These are phyloP conservation scores for Cladosporium sp. DNA, from an alignment of 2,329 filamentous ascomycete genomes.

Conservation along the genomic window DNA sequence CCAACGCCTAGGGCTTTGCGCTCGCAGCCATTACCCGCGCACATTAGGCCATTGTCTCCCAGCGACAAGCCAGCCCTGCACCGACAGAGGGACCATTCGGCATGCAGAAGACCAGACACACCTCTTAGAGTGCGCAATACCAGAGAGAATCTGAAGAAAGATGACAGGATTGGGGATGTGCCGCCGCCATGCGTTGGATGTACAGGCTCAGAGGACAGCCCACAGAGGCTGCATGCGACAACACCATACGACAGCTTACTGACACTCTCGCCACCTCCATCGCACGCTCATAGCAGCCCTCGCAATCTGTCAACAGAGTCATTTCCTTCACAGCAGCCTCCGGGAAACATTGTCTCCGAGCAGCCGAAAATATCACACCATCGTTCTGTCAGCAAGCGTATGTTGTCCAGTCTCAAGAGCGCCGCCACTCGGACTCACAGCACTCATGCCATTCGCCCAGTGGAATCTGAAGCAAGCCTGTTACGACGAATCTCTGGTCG, in stretches of 20 bases:
- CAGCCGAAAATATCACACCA: conserved; percentile 31
- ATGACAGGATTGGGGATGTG: conserved; percentile 11
- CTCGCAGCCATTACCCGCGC: not conserved
- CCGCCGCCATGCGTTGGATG: conserved; percentile 19
- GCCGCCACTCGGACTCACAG: conserved; percentile 37
- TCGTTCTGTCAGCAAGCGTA: conserved; percentile 39
- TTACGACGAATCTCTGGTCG: conserved; percentile 35
- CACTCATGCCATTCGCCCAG: conserved; percentile 29
- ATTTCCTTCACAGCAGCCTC: not conserved
- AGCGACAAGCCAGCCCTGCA: conserved; percentile 35
- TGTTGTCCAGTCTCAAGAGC: conserved; percentile 40
- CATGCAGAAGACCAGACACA: conserved; percentile 34
- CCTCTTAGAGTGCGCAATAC: conserved; percentile 40
- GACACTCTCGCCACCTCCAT: not conserved
- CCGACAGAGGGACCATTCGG: conserved; percentile 37
- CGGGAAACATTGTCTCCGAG: not conserved
- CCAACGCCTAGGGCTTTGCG: conserved; percentile 7
- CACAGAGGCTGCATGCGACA: not conserved
- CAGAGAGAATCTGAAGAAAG: conserved; percentile 37
- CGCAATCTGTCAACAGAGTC: conserved; percentile 3
- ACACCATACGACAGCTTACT: not conserved
- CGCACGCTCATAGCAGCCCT: conserved; percentile 3
- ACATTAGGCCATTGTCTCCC: conserved; percentile 27
- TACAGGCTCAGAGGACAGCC: not conserved
- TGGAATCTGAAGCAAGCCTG: conserved; percentile 34